Percentiles rank a stretch among this genome's conserved stretches.
These are phyloP conservation scores for Chiua virens DNA, from an alignment of 768 basidiomycete species.

Conservation along the genomic window DNA sequence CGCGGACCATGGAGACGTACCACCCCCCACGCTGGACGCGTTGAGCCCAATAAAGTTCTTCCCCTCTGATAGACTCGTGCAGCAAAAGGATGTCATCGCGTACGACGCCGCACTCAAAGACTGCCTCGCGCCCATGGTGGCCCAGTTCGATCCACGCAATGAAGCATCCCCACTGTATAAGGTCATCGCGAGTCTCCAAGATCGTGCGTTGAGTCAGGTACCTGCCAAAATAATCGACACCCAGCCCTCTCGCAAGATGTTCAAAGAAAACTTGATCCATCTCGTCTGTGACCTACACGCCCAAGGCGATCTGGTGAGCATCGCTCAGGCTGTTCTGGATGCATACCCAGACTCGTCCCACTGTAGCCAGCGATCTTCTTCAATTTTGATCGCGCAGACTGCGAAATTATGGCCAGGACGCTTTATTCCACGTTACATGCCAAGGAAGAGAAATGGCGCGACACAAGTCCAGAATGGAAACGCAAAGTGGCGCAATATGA, in stretches of 20 bases:
- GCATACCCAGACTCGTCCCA: no score
- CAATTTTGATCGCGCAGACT: slow-evolving; percentile 59
- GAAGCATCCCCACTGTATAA: slow-evolving; percentile 32
- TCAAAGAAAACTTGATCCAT: slow-evolving; percentile 46
- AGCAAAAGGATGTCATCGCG: slow-evolving; percentile 57
- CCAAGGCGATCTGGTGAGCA: slow-evolving; percentile 51
- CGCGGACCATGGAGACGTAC: slow-evolving; percentile 23
- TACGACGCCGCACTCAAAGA: slow-evolving; percentile 59
- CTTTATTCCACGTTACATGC: slow-evolving; percentile 38
- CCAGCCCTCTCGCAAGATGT: slow-evolving; percentile 31
- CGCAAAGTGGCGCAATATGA: slow-evolving; percentile 52
- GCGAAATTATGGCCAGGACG: slow-evolving; percentile 50
- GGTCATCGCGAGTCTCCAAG: slow-evolving; percentile 43
- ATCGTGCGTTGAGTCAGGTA: slow-evolving; percentile 31
- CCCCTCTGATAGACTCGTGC: slow-evolving; percentile 38
- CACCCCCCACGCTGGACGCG: slow-evolving; percentile 12
- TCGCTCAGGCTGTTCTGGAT: background rate
- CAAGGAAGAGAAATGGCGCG: slow-evolving; percentile 53
- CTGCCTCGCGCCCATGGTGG: slow-evolving; percentile 38
- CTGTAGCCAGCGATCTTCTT: slow-evolving; percentile 66
- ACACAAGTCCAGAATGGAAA: slow-evolving; percentile 46
- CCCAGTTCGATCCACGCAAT: slow-evolving; percentile 36
- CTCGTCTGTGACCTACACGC: slow-evolving; percentile 59
- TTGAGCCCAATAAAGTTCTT: slow-evolving; percentile 52
- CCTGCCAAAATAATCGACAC: slow-evolving; percentile 27